phyloP scores from a whole-genome alignment of 2,329 filamentous ascomycete species.

The Stachybotrys elegans region DNA sequence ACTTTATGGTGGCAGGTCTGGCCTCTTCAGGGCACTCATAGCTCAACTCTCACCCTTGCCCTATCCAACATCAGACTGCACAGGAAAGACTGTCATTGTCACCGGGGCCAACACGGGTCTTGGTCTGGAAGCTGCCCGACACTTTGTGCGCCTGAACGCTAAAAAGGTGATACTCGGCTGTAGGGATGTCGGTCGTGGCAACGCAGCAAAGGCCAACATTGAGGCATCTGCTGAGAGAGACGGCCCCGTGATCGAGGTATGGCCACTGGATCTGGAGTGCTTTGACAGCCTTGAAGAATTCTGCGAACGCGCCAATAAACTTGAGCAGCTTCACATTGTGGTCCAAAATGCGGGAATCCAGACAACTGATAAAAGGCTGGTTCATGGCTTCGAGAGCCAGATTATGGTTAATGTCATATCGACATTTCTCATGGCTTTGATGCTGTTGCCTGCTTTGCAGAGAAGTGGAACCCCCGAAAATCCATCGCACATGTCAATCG shows the following conservation, averaged over 20 bases:
- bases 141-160: slow-evolving; percentile 29
- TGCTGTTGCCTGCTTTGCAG: slow-evolving; percentile 4
- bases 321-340: slow-evolving; percentile 6
- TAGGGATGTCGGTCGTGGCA: slow-evolving; percentile 28
- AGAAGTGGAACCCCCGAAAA: neutral
- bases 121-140: slow-evolving; percentile 33
- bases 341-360: slow-evolving; percentile 8
- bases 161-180: slow-evolving; percentile 33
- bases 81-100: slow-evolving; percentile 25
- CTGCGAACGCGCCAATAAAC: slow-evolving; percentile 3
- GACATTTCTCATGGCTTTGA: slow-evolving; percentile 6
- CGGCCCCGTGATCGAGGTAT: slow-evolving; percentile 9
- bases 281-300: slow-evolving; percentile 7
- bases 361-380: neutral
- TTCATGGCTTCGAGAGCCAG: slow-evolving; percentile 5
- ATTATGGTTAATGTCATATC: slow-evolving; percentile 9
- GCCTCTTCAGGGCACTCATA: neutral
- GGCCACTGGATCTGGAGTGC: slow-evolving; percentile 8
- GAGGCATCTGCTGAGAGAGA: slow-evolving; percentile 13
- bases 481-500: neutral
- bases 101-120: slow-evolving; percentile 35
- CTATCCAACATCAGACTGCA: neutral
- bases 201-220: slow-evolving; percentile 28
- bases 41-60: neutral
- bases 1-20: too few relatives aligned